A percentile compares a stretch with the other conserved stretches of the same genome.
Evolutionary conservation across 2,329 filamentous ascomycete species (phyloP).

Genomic region (Leptographium flavum): DNA sequence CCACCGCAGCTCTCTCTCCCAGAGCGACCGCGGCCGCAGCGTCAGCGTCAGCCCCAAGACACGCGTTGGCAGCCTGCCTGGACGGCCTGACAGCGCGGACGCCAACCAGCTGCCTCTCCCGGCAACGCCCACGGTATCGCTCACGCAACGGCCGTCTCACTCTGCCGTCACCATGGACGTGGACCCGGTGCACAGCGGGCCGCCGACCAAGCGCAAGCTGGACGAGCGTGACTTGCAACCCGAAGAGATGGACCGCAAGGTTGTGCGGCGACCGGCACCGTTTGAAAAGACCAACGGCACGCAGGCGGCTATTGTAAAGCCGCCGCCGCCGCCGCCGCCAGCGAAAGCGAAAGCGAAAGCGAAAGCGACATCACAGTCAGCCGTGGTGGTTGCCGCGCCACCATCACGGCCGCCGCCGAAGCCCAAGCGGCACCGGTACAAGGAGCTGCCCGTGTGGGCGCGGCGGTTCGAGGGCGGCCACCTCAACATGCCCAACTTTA

Average conservation of each 20-base stretch:
- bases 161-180: slow-evolving; percentile 13
- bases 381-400: no score
- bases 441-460: slow-evolving; percentile 33
- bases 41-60: slow-evolving; percentile 71
- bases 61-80: slow-evolving; percentile 37
- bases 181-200: slow-evolving; percentile 20
- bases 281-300: slow-evolving; percentile 30
- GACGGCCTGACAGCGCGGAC: slow-evolving; percentile 17
- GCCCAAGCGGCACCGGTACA: slow-evolving; percentile 24
- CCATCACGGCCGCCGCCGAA: neutral
- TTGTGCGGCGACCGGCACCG: slow-evolving; percentile 30
- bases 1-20: slow-evolving; percentile 35
- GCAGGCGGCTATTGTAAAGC: neutral
- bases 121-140: neutral
- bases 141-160: neutral
- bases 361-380: neutral
- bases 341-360: neutral
- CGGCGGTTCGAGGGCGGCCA: slow-evolving; percentile 22
- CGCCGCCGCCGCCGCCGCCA: neutral
- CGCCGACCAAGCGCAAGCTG: slow-evolving; percentile 33
- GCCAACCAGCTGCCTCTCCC: neutral
- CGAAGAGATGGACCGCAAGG: slow-evolving; percentile 35
- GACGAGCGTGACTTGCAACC: slow-evolving; percentile 33
- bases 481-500: slow-evolving; percentile 29
- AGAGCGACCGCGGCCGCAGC: slow-evolving; percentile 53